Base-by-base conservation (phyloP, 2,329 filamentous ascomycete genomes). In the Sphaerulina populicola region DNA sequence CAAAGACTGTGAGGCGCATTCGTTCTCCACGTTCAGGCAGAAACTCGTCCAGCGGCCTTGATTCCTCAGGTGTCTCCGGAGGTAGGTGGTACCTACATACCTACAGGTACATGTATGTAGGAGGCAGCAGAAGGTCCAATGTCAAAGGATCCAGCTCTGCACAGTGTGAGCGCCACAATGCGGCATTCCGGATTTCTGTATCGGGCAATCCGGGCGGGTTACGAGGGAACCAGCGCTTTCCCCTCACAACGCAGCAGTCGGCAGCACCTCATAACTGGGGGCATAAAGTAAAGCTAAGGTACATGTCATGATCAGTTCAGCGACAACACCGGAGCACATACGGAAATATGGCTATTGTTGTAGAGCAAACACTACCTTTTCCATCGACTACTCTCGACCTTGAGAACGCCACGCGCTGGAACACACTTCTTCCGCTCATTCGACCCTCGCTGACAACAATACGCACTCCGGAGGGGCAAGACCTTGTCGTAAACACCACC, bases 291-390 rank as follows among this genome's bases (percentile, higher is more conserved):
- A 2, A 18, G 18, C 18, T 18, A 18, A 18, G n/a, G n/a, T n/a
- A n/a, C n/a, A n/a, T n/a, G n/a, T n/a, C 4, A 18, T 18, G 18
- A 18, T 18, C 18, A 18, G 18, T 18, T 18, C 18, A 18, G 30
- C 30, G 8, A 8, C 29, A 23, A 11, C 12, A 44, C 15, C 12
- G 15, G 23, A 49, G 15, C 37, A 39, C 29, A 11, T 18, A 10
- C 15, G 14, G 29, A 27, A 44, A 35, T n/a, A 68, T 68, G 66
- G 59, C 65, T 30, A 59, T 68, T n/a, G 61, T 67, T 14, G 66
- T 68, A 35, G 62, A 66, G 35, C 66, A 67, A 51, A 68, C 66
- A 2, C 60, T 67, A 12, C 66, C 66, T 2, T 68, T 67, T 52
- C 49, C 56, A 7, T 40, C 56, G 2, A 31, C 55, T 31, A 47